These are phyloP conservation scores for Venturia asperata DNA, from an alignment of 2,329 filamentous ascomycete species.

Conservation along the genomic window DNA sequence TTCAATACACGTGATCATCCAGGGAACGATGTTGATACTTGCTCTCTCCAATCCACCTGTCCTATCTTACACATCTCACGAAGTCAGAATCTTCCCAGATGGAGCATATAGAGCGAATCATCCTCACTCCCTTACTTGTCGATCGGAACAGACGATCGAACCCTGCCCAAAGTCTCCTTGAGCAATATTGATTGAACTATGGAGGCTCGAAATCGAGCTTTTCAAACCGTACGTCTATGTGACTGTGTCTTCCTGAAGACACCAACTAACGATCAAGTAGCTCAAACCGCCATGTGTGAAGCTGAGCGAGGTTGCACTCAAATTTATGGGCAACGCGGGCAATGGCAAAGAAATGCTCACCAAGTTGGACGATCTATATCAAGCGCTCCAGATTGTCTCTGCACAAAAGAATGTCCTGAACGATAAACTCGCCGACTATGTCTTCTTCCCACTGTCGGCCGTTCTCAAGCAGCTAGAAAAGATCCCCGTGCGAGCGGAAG, in stretches of 20 bases:
- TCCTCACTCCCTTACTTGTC: background rate
- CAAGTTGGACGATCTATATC: slow-evolving; percentile 41
- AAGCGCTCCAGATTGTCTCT: slow-evolving; percentile 32
- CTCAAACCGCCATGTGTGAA: slow-evolving; percentile 53
- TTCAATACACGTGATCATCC: background rate
- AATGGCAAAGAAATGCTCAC: slow-evolving; percentile 42
- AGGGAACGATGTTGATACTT: too few relatives aligned
- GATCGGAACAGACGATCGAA: background rate
- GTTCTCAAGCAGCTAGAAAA: slow-evolving; percentile 66
- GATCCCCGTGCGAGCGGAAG: slow-evolving; percentile 64
- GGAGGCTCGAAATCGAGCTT: slow-evolving; percentile 19
- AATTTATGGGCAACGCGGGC: slow-evolving; percentile 41
- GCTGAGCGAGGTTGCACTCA: slow-evolving; percentile 48
- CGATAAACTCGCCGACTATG: slow-evolving; percentile 81
- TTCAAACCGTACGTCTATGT: slow-evolving; percentile 13
- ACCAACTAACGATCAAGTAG: slow-evolving; percentile 28
- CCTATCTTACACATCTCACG: background rate
- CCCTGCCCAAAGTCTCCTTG: background rate
- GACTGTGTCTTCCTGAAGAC: background rate
- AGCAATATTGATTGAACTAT: background rate
- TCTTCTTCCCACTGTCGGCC: slow-evolving; percentile 87
- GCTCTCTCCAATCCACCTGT: too few relatives aligned
- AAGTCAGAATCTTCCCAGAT: background rate
- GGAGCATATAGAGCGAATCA: background rate
- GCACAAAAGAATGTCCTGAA: slow-evolving; percentile 50